These are phyloP conservation scores for Hymenoscyphus albidus DNA, from an alignment of 2,329 filamentous ascomycete species.

Conservation along the genomic window DNA sequence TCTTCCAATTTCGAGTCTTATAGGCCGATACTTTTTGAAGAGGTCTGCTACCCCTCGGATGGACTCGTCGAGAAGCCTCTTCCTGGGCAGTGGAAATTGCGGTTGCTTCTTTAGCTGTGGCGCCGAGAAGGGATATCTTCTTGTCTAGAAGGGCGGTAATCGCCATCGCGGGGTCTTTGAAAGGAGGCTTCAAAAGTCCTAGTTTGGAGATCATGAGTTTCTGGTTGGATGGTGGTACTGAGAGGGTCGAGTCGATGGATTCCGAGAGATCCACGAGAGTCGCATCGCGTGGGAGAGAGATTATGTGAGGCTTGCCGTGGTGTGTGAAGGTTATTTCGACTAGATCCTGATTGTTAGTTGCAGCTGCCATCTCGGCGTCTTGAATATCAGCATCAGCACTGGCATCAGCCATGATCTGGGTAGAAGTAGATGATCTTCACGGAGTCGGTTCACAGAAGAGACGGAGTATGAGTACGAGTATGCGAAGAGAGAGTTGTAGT, in stretches of 20 bases:
- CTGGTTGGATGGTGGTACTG: constrained; percentile 60
- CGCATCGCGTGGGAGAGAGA: constrained; percentile 43
- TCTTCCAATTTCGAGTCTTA: constrained; percentile 45
- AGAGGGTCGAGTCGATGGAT: constrained; percentile 52
- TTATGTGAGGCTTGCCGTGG: constrained; percentile 44
- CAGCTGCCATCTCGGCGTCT: constrained; percentile 21
- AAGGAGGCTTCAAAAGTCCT: constrained; percentile 61
- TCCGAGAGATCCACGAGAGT: constrained; percentile 57
- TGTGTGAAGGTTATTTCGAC: constrained; percentile 46
- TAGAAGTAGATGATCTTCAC: not conserved
- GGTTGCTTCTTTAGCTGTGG: constrained; percentile 55
- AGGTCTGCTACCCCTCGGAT: constrained; percentile 30
- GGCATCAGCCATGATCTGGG: not conserved
- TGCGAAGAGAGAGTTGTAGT: not conserved
- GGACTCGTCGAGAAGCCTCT: constrained; percentile 46
- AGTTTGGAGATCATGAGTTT: constrained; percentile 65
- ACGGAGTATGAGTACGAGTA: not conserved
- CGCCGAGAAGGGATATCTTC: constrained; percentile 64
- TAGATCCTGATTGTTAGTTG: constrained; percentile 29
- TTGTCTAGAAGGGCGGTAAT: constrained; percentile 49
- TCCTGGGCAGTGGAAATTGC: constrained; percentile 49
- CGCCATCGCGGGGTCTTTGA: constrained; percentile 53
- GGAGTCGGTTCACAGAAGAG: not conserved
- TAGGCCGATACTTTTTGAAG: constrained; percentile 36
- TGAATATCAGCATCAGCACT: constrained; percentile 16